phyloP scores from a whole-genome alignment of 129 eudicot species.

The Helianthus annuus region DNA sequence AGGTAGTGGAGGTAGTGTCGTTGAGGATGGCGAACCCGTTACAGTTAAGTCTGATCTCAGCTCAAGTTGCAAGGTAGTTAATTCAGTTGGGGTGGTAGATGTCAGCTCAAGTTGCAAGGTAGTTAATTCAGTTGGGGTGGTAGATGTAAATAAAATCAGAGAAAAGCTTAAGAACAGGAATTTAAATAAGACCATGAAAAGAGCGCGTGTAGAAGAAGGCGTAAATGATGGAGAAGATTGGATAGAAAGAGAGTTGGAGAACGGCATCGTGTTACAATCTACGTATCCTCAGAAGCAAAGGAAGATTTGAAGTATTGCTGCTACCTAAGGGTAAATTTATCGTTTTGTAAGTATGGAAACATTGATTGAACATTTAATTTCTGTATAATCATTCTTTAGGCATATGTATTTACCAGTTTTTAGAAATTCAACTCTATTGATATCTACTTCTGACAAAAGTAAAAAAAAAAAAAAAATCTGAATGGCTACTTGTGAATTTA shows the following conservation, averaged over 20 bases:
- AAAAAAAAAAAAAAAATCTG: background rate
- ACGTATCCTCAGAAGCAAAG: conserved; percentile 34
- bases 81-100: conserved; percentile 41
- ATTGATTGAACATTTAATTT: background rate
- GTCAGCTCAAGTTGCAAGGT: background rate
- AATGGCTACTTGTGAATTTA: conserved; percentile 4
- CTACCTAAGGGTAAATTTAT: conserved; percentile 18
- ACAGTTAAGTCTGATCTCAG: conserved; percentile 37
- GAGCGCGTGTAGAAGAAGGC: conserved; percentile 23
- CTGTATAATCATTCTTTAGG: conserved; percentile 10
- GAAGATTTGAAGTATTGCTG: conserved; percentile 20
- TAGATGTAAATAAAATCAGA: conserved; percentile 56
- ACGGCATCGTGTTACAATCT: conserved; percentile 48
- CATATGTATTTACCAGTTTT: background rate
- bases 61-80: conserved; percentile 38
- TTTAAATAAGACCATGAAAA: conserved; percentile 24
- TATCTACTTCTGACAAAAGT: background rate
- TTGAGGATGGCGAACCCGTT: conserved; percentile 54
- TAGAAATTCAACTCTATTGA: background rate
- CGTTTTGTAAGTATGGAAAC: conserved; percentile 32
- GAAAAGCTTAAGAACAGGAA: conserved; percentile 53
- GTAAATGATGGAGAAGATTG: conserved; percentile 46
- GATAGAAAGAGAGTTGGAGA: conserved; percentile 68
- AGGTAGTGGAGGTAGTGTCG: conserved; percentile 57
- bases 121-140: conserved; percentile 26